Evolutionary conservation across 306 rosid genomes (phyloP).

Genomic region (Prunus armeniaca): DNA sequence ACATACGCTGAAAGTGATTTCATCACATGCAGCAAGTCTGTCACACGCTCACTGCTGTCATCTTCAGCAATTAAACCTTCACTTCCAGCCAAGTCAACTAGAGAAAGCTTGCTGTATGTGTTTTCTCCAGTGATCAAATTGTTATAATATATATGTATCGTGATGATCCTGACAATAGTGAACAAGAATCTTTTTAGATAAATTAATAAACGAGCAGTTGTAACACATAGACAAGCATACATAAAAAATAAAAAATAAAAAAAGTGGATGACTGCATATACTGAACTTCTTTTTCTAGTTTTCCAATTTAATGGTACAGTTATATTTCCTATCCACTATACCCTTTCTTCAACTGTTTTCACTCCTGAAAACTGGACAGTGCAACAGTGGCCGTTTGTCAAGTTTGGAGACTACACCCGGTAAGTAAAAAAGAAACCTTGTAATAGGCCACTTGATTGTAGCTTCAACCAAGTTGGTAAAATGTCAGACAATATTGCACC

Average conservation of each 20-base stretch:
- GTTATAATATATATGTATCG: conserved; percentile 65
- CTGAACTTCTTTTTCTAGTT: neutral
- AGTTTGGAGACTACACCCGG: neutral
- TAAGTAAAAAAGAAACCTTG: neutral
- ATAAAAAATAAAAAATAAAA: neutral
- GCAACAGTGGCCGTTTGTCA: neutral
- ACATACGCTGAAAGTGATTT: conserved; percentile 98
- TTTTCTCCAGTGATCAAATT: conserved; percentile 74
- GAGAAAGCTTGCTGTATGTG: conserved; percentile 82
- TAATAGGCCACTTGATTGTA: neutral
- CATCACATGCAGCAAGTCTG: conserved; percentile 95
- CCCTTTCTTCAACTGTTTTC: neutral
- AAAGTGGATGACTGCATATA: neutral
- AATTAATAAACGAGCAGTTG: conserved; percentile 24
- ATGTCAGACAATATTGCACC: neutral
- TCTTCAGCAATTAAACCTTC: conserved; percentile 88
- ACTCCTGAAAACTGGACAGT: neutral
- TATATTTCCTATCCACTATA: neutral
- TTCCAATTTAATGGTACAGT: neutral
- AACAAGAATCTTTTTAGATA: conserved; percentile 28
- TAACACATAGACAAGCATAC: conserved; percentile 4
- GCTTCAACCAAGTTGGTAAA: conserved; percentile 2
- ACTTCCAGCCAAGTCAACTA: conserved; percentile 96
- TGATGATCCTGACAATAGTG: conserved; percentile 63
- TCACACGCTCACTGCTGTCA: conserved; percentile 82